Percentiles rank a stretch among this genome's conserved stretches.
phyloP scores from a whole-genome alignment of 208 protist species.

The Leishmania gerbilli region DNA sequence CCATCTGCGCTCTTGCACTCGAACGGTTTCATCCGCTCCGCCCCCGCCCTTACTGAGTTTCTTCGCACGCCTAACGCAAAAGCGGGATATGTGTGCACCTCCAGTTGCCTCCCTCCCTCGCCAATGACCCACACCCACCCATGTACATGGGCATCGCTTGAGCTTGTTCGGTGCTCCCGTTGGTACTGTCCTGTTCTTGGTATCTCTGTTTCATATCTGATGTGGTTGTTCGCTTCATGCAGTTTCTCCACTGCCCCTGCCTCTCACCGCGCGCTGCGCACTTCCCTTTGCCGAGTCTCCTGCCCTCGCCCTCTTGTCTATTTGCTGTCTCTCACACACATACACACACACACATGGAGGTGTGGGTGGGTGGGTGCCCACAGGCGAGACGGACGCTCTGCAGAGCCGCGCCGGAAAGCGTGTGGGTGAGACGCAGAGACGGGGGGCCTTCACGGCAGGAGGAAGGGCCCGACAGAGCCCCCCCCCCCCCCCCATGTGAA shows the following conservation, averaged over 20 bases:
- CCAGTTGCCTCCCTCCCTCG: background rate
- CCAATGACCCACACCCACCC: background rate
- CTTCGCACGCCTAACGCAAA: background rate
- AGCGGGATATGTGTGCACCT: background rate
- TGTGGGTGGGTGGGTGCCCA: background rate
- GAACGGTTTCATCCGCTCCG: background rate
- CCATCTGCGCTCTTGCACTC: background rate
- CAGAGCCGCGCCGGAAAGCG: background rate
- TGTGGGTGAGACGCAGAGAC: no score
- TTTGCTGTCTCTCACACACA: background rate
- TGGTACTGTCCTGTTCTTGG: background rate
- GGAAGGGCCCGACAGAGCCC: no score
- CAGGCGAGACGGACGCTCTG: no score
- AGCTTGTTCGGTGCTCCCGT: background rate
- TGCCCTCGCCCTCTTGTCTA: background rate
- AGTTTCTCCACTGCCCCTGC: background rate
- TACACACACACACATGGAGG: background rate
- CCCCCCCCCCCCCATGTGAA: background rate
- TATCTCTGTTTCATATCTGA: background rate
- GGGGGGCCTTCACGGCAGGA: no score
- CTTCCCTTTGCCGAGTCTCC: background rate
- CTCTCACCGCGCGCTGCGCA: background rate
- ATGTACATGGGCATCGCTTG: background rate
- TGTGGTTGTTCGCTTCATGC: background rate
- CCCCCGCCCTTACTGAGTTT: background rate